phyloP scores from a whole-genome alignment of 495 filamentous ascomycete species.

The Diplogelasinospora grovesii region DNA sequence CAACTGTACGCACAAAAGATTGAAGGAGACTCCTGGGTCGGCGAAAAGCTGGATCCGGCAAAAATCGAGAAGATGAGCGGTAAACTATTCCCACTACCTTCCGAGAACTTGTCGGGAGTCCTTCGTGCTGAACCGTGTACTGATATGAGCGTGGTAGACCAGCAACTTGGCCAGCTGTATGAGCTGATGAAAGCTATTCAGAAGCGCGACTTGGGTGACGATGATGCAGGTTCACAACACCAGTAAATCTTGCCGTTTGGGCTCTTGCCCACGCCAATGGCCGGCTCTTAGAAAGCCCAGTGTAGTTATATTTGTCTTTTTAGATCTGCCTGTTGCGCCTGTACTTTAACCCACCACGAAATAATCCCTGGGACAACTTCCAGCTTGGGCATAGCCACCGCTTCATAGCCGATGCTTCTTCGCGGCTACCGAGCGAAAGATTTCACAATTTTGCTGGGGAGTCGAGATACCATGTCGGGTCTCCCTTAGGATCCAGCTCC shows the following conservation, averaged over 20 bases:
- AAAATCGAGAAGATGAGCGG: constrained; percentile 95
- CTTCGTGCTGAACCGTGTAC: too few relatives aligned
- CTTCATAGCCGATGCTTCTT: too few relatives aligned
- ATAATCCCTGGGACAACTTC: too few relatives aligned
- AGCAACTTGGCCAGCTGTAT: constrained; percentile 89
- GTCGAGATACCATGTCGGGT: constrained; percentile 41
- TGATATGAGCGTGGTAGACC: constrained; percentile 51
- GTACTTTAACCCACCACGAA: too few relatives aligned
- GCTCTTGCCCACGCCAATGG: too few relatives aligned
- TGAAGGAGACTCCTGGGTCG: constrained; percentile 77
- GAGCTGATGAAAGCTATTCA: constrained; percentile 86
- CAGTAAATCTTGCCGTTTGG: neutral
- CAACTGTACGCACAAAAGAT: constrained; percentile 87
- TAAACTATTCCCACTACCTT: too few relatives aligned
- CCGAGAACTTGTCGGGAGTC: too few relatives aligned
- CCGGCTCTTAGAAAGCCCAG: too few relatives aligned
- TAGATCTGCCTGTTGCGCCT: too few relatives aligned
- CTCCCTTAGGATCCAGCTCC: constrained; percentile 30
- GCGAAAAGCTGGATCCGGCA: constrained; percentile 64
- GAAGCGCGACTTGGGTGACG: constrained; percentile 43
- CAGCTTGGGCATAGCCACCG: too few relatives aligned
- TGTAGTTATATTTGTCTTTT: too few relatives aligned
- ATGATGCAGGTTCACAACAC: constrained; percentile 3
- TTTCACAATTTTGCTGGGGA: constrained; percentile 10
- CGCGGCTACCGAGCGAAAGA: too few relatives aligned